Evolutionary conservation across 2,329 filamentous ascomycete species (phyloP).

Genomic region (Decorospora gaudefroyi): DNA sequence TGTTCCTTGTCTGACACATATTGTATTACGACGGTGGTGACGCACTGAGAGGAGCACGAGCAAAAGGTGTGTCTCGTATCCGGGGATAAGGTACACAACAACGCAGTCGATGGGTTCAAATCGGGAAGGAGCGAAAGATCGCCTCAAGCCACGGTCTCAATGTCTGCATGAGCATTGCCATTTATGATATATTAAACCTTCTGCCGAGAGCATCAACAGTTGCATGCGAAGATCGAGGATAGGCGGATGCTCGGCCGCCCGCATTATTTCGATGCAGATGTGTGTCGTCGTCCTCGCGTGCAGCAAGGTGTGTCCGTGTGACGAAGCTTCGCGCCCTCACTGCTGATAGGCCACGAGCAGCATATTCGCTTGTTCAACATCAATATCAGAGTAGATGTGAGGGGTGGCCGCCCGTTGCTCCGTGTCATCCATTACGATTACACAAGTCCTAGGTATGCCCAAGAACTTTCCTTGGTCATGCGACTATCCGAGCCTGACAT

Average conservation of each 20-base stretch:
- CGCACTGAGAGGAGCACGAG: constrained; percentile 8
- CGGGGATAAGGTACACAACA: constrained; percentile 11
- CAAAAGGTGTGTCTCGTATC: constrained; percentile 11
- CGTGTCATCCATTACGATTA: constrained; percentile 16
- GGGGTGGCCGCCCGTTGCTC: constrained; percentile 6
- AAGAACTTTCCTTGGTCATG: constrained; percentile 23
- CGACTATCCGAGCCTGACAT: constrained; percentile 14
- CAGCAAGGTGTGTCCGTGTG: constrained; percentile 13
- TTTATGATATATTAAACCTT: constrained; percentile 6
- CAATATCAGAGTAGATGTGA: constrained; percentile 5
- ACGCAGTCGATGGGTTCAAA: constrained; percentile 7
- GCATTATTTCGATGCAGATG: background rate
- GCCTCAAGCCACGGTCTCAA: background rate
- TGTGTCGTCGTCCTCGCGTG: constrained; percentile 8
- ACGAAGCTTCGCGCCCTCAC: background rate
- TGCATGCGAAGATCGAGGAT: constrained; percentile 1
- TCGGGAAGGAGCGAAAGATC: constrained; percentile 9
- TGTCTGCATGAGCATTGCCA: background rate
- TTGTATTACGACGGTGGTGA: constrained; percentile 19
- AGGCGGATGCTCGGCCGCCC: constrained; percentile 4
- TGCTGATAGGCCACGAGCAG: constrained; percentile 10
- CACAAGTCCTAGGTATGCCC: constrained; percentile 14
- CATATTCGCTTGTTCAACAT: constrained; percentile 5
- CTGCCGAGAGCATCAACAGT: background rate
- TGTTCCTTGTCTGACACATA: constrained; percentile 4